Evolutionary conservation across 305 asterid species (phyloP).

Genomic region (Fraxinus paxiana): DNA sequence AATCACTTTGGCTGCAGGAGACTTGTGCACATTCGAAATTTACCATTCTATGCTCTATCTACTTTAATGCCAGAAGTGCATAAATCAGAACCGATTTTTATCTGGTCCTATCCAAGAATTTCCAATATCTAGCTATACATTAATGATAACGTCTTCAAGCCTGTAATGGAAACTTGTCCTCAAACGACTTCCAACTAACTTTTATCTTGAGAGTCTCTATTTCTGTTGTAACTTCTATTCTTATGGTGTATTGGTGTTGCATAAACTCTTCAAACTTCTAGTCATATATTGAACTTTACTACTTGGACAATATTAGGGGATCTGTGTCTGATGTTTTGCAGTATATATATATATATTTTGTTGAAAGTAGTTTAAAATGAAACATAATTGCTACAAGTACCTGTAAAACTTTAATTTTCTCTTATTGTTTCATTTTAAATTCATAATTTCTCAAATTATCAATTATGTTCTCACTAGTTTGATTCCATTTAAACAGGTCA

Average conservation of each 20-base stretch:
- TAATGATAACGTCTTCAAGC: background rate
- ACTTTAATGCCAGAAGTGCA: background rate
- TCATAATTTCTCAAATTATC: conserved; percentile 10
- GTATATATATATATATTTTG: too few species aligned
- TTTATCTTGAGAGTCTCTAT: background rate
- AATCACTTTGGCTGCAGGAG: background rate
- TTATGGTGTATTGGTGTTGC: background rate
- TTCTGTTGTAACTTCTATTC: conserved; percentile 11
- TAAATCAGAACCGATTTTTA: background rate
- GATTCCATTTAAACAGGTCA: conserved; percentile 59
- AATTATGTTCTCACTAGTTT: conserved; percentile 17
- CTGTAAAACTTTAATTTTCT: conserved; percentile 1
- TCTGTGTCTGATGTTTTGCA: conserved; percentile 3
- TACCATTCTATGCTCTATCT: background rate
- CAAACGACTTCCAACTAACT: background rate
- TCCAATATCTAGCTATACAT: conserved; percentile 4
- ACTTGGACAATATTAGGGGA: background rate
- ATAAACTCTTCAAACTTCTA: background rate
- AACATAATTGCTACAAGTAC: background rate
- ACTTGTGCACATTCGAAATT: background rate
- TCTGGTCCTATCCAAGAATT: background rate
- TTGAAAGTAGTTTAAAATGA: too few species aligned
- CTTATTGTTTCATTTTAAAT: background rate
- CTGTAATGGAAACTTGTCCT: background rate
- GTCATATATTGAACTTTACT: background rate